A percentile compares a stretch with the other conserved stretches of the same genome.
phyloP scores from a whole-genome alignment of 202 grass and related monocot species.

The Schoenoplectus triqueter region DNA sequence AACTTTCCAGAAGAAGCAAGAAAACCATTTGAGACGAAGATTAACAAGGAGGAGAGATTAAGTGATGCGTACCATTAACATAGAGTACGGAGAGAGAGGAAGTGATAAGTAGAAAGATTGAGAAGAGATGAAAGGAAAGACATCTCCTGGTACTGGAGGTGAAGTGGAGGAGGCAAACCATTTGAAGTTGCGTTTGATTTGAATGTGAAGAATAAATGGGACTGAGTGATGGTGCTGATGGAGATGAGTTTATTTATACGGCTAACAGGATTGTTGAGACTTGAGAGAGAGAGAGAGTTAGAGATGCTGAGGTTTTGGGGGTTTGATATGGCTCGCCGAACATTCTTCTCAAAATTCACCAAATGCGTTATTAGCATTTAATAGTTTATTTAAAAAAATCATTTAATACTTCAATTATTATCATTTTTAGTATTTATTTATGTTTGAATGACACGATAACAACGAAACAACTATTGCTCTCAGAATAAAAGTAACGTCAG shows the following conservation, averaged over 20 bases:
- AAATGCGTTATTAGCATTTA: background rate
- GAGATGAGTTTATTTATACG: slow-evolving; percentile 40
- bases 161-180: slow-evolving; percentile 56
- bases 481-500: too few species aligned
- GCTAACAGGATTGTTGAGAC: background rate
- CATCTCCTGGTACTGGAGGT: slow-evolving; percentile 26
- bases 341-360: slow-evolving; percentile 25
- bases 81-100: slow-evolving; percentile 41
- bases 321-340: background rate
- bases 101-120: slow-evolving; percentile 45
- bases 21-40: background rate
- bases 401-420: background rate
- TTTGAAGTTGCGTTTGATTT: slow-evolving; percentile 41
- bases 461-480: too few species aligned
- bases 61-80: slow-evolving; percentile 42
- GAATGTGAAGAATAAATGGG: slow-evolving; percentile 29
- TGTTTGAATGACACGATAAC: too few species aligned
- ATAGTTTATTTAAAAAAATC: background rate
- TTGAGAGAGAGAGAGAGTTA: background rate
- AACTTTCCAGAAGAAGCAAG: slow-evolving; percentile 12
- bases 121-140: slow-evolving; percentile 49
- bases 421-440: background rate
- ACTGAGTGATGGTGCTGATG: slow-evolving; percentile 15
- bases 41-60: background rate
- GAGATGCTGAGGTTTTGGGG: background rate